These are phyloP conservation scores for Lyophyllum atratum DNA, from an alignment of 768 basidiomycete genomes.

Conservation along the genomic window DNA sequence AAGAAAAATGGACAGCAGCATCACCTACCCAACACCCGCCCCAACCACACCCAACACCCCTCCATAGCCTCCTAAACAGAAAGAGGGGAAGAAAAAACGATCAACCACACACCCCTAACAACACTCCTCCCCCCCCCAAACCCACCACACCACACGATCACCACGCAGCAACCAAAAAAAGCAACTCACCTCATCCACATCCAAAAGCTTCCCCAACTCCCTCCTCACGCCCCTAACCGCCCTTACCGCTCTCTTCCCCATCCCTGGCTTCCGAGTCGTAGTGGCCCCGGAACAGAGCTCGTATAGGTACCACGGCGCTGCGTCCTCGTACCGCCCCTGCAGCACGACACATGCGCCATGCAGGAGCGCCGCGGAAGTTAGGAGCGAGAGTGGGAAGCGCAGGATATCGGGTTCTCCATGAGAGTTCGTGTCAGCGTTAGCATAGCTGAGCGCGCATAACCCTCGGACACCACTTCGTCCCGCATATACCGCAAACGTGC, in stretches of 20 bases:
- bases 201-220: slow-evolving; percentile 37
- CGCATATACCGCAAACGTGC: too few relatives aligned
- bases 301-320: slow-evolving; percentile 29
- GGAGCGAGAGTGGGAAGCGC: slow-evolving; percentile 50
- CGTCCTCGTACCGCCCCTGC: slow-evolving; percentile 33
- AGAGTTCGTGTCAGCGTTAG: not conserved
- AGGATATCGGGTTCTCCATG: slow-evolving; percentile 53
- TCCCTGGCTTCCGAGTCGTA: slow-evolving; percentile 7
- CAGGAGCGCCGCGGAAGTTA: slow-evolving; percentile 54
- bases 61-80: slow-evolving; percentile 9
- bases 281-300: slow-evolving; percentile 7
- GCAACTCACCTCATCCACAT: slow-evolving; percentile 36
- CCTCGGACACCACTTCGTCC: not conserved
- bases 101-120: not conserved
- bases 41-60: slow-evolving; percentile 12
- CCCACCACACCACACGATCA: not conserved
- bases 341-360: slow-evolving; percentile 44
- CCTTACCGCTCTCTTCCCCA: slow-evolving; percentile 25
- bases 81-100: not conserved
- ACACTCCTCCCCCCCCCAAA: not conserved
- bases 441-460: too few relatives aligned
- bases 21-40: not conserved
- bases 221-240: slow-evolving; percentile 37
- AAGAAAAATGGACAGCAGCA: not conserved
- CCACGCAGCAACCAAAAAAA: not conserved